These are phyloP conservation scores for Calonectria crousiana DNA, from an alignment of 2,329 filamentous ascomycete species.

Conservation along the genomic window DNA sequence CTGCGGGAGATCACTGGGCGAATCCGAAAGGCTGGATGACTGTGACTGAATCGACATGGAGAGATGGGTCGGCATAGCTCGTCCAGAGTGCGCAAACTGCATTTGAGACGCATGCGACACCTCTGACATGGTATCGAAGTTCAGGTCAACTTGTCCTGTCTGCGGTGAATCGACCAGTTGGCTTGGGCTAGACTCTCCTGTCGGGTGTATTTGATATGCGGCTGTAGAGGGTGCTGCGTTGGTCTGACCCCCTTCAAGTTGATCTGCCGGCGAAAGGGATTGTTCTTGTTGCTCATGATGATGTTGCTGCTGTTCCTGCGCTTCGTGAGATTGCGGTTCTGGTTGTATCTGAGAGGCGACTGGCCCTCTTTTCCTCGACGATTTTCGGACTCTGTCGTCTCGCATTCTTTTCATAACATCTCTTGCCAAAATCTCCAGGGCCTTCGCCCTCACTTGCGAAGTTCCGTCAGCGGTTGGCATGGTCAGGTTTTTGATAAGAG, in stretches of 20 bases:
- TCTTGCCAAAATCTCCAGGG: conserved; percentile 77
- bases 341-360: neutral
- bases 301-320: neutral
- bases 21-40: conserved; percentile 30
- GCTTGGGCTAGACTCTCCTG: conserved; percentile 26
- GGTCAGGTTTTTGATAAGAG: conserved; percentile 66
- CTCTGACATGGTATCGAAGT: conserved; percentile 43
- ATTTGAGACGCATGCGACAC: conserved; percentile 40
- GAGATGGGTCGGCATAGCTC: conserved; percentile 34
- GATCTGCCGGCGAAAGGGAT: neutral
- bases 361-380: conserved; percentile 48
- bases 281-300: conserved; percentile 11
- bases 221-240: neutral
- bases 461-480: conserved; percentile 64
- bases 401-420: conserved; percentile 84
- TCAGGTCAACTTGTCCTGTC: conserved; percentile 33
- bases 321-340: neutral
- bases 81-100: conserved; percentile 36
- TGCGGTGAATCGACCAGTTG: conserved; percentile 29
- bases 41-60: conserved; percentile 40
- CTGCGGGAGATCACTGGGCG: conserved; percentile 34
- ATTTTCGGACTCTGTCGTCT: conserved; percentile 72
- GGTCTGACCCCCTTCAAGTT: neutral
- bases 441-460: conserved; percentile 69
- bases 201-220: conserved; percentile 16